Base-by-base conservation (phyloP, 2,329 filamentous ascomycete genomes). In the Alternaria rosae region DNA sequence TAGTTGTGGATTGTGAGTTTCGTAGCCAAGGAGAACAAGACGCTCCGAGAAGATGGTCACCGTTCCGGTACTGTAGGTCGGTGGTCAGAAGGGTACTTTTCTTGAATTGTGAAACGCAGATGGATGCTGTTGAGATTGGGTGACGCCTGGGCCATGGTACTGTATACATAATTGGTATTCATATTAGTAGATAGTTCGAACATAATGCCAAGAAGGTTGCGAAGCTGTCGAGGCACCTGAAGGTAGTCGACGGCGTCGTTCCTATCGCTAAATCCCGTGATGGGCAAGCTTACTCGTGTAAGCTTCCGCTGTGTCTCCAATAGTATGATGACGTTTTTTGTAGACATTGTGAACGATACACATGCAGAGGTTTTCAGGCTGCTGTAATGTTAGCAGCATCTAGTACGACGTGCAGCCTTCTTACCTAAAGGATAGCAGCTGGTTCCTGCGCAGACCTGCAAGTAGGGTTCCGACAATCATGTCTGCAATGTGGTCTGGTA, bases 381-480 rank as follows among this genome's bases (percentile, higher is more conserved):
- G 35, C 13, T 13, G n/a, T 6, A 26, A n/a, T 5, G 23, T 41
- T 23, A 51, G 48, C 20, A 51, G 17, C 15, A 28, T 12, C 41
- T 17, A 21, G n/a, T n/a, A n/a, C n/a, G 10, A 6, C 15, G 25
- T 12, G n/a, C 17, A 12, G 25, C 30, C 6, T 15, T 25, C 38
- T 35, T 53, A 54, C 57, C 57, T 42, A 12, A 54, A 54, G 11
- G 57, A 59, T 4, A 25, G 32, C 20, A 59, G 12, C 20, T 53
- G 41, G 28, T 59, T 12, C 21, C 43, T 26, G 15, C 38, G 32
- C 38, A 59, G 23, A 17, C 38, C 47, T 25, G 48, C 48, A 23
- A 59, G 25, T 6, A 59, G 26, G 8, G 48, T 35, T 10, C 47
- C 15, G 15, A 21, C 42, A 15, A 53, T 26, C 25, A 59, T 5